Evolutionary conservation across 2,329 filamentous ascomycete species (phyloP).

Genomic region (Fusarium vanettenii): DNA sequence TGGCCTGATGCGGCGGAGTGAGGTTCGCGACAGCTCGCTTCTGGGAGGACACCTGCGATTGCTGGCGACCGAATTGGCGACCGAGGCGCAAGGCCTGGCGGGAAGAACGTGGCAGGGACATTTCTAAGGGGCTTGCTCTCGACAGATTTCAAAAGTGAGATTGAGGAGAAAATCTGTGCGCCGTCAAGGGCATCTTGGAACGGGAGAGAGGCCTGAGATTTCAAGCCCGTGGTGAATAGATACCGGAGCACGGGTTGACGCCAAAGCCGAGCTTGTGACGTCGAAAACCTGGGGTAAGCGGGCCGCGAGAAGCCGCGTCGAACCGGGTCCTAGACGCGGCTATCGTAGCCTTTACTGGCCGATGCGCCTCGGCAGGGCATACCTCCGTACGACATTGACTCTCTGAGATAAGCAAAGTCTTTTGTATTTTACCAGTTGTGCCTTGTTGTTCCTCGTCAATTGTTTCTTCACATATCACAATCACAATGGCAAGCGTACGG

Average conservation of each 20-base stretch:
- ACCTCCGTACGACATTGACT: background rate
- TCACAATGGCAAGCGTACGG: constrained; percentile 56
- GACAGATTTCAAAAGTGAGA: constrained; percentile 3
- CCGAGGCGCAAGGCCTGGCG: constrained; percentile 57
- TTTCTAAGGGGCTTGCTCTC: constrained; percentile 39
- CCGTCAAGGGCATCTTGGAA: constrained; percentile 16
- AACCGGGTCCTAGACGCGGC: constrained; percentile 29
- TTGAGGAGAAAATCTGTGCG: constrained; percentile 4
- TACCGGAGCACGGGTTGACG: constrained; percentile 22
- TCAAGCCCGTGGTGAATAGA: constrained; percentile 13
- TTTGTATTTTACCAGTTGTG: background rate
- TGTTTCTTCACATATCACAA: background rate
- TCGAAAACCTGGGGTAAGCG: constrained; percentile 45
- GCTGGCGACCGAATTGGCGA: constrained; percentile 51
- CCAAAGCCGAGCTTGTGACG: constrained; percentile 44
- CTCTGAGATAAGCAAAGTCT: constrained; percentile 7
- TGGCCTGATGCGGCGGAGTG: constrained; percentile 83
- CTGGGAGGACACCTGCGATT: constrained; percentile 43
- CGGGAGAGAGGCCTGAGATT: constrained; percentile 12
- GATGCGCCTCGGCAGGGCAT: constrained; percentile 31
- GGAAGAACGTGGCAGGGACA: constrained; percentile 61
- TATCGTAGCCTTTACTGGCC: constrained; percentile 37
- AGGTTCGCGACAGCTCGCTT: constrained; percentile 74
- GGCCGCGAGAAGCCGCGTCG: constrained; percentile 37
- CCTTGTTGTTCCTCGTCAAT: background rate